Conservation (phyloP, 345 rosid genomes). For the Iberis pinnata region DNA sequence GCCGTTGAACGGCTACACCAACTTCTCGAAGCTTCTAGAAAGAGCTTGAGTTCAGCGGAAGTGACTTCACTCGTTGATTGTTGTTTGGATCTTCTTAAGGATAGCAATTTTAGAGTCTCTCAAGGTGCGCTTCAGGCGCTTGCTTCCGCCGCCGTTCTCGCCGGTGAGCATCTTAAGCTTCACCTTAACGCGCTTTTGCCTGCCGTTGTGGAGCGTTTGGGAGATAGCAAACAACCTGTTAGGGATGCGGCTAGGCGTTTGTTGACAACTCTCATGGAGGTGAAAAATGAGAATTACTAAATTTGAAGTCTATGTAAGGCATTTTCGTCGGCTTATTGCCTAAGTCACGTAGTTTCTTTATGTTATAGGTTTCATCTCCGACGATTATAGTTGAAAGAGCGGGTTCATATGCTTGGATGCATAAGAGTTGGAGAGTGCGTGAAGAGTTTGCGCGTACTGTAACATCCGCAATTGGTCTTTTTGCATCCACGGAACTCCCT, state of each 20-base stretch:
- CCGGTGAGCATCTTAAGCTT: constrained; percentile 88
- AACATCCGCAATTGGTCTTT: constrained; percentile 84
- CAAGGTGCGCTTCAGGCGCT: constrained; percentile 94
- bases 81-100: constrained; percentile 94
- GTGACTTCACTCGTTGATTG: constrained; percentile 79
- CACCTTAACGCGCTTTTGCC: constrained; percentile 93
- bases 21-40: constrained; percentile 78
- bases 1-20: constrained; percentile 90
- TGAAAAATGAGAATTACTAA: constrained; percentile 29
- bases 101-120: constrained; percentile 84
- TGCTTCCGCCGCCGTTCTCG: constrained; percentile 94
- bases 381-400: constrained; percentile 96
- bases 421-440: constrained; percentile 94
- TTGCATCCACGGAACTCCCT: constrained; percentile 89
- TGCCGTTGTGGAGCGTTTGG: constrained; percentile 85
- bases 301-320: neutral
- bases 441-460: constrained; percentile 96
- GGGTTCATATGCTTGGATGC: constrained; percentile 92
- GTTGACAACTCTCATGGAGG: constrained; percentile 99
- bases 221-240: constrained; percentile 89
- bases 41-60: constrained; percentile 64
- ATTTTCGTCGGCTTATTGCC: too few species aligned
- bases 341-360: constrained; percentile 1
- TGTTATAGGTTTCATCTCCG: constrained; percentile 82
- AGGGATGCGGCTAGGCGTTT: constrained; percentile 92